Evolutionary conservation across 2,329 filamentous ascomycete genomes (phyloP), one percentile per base, ranked within the genome.

Genomic region (Mycosphaerella sp.): DNA sequence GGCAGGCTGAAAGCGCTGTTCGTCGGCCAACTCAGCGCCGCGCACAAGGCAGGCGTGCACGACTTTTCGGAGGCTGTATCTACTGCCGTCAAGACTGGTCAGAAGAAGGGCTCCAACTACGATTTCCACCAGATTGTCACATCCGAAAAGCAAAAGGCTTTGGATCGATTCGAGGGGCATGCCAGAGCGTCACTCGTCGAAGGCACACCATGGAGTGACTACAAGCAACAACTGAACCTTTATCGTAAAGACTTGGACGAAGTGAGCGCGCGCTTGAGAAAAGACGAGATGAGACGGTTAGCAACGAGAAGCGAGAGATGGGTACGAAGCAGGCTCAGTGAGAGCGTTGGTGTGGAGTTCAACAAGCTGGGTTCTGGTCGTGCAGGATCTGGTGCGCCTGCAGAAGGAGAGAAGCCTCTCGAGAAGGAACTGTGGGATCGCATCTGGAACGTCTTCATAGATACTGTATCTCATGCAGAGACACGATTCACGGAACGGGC

Each of bases 341-440:
- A 98, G 68, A 88, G 88, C 12, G 79, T 97, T 42, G 90, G 92
- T 11, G 75, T 97, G 14, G 91, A 97, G 68, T 97, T 98, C 79
- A 97, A 95, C 75, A 93, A 91, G 69, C 81, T 97, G 46, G 92
- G 92, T 3, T 93, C 89, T 36, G 91, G 91, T 11, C 83, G 91
- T 65, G 89, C 83, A 51, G 91, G 90, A 6, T 82, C 83, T 48
- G 89, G 88, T 50, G 89, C 89, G 0, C 87, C 90, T 0, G 89
- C 91, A 65, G 77, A 79, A 4, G 87, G 85, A 1, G 85, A 89
- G 54, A 89, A 86, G 71, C 83, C 86, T 1, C 75, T 80, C 0
- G 92, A 97, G 71, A 90, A 87, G 69, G 86, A 90, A 52, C 83
- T 98, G 12, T 98, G 95, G 93, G 93, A 98, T 69, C 84, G 92